Evolutionary conservation across 73 alveolate species (phyloP), one percentile per base, ranked within the genome.

Genomic region (Symbiodinium pilosum): DNA sequence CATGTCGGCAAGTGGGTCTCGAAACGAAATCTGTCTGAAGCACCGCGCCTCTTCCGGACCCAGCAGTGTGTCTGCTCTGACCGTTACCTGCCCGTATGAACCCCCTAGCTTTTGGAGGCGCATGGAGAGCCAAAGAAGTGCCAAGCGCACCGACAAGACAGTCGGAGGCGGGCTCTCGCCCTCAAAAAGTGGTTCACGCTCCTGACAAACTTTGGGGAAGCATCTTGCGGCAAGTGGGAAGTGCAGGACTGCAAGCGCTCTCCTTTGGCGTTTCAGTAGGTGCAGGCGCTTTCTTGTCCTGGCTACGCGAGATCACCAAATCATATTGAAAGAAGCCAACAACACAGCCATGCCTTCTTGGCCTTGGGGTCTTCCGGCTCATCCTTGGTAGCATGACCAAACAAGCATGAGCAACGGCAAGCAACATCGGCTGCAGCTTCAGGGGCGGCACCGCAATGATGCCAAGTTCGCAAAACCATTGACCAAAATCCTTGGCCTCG

Each of bases 291-390:
- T 73, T 73, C 43, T 73, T 73, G 85, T 73, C 85, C 85, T 73
- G 43, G 18, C 86, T 24, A 73, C 3, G 42, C 24, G n/a, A 24
- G n/a, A n/a, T n/a, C n/a, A n/a, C n/a, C n/a, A n/a, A n/a, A n/a
- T n/a, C n/a, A n/a, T 8, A 73, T 36, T n/a, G 34, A 73, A n/a
- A 73, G 86, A 36, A 32, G n/a, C 3, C 86, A 73, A 26, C 42
- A 32, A 8, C 34, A 69, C 14, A 24, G 43, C 43, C 3, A 51
- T 18, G 18, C 64, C 59, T 38, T 86, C 97, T 91, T 91, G 81
- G 77, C 81, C 97, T 91, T 91, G 52, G 89, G 89, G 47, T 91
- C 97, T 20, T 89, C 95, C 24, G 87, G 87, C 43, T 91, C 97
- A 43, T 91, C 97, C 97, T 91, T 7, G 43, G 89, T 9, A 14